phyloP scores from a whole-genome alignment of 2,329 filamentous ascomycete species.

The Chrysoporthe puriensis region DNA sequence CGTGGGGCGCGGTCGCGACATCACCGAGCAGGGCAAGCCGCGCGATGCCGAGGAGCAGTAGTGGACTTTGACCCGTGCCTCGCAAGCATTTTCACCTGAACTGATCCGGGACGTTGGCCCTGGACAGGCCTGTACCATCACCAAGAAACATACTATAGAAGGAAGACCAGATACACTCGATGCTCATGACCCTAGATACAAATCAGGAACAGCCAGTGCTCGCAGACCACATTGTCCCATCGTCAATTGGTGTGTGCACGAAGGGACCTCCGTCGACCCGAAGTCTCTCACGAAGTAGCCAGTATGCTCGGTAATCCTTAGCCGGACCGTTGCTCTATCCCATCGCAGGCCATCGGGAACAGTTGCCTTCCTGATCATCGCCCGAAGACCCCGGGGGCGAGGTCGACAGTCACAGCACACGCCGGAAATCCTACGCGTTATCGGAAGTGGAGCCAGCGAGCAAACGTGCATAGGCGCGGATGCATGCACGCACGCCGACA shows the following conservation, averaged over 20 bases:
- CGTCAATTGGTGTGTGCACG: neutral
- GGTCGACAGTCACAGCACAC: neutral
- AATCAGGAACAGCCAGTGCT: neutral
- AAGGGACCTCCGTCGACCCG: neutral
- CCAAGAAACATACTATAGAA: neutral
- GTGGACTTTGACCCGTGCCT: neutral
- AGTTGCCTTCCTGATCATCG: neutral
- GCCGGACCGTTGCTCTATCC: neutral
- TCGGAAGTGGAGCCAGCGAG: neutral
- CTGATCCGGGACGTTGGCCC: neutral
- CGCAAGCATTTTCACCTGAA: neutral
- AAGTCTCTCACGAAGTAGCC: too few species aligned
- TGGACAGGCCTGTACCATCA: neutral
- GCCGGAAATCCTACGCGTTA: neutral
- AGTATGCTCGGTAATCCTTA: neutral
- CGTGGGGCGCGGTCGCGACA: slow-evolving; percentile 7
- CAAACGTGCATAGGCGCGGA: neutral
- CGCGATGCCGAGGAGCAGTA: slow-evolving; percentile 14
- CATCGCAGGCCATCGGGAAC: neutral
- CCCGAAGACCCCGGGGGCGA: neutral
- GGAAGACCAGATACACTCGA: neutral
- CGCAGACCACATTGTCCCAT: neutral
- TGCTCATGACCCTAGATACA: neutral
- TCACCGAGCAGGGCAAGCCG: slow-evolving; percentile 12
- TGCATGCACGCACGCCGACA: too few species aligned